Evolutionary conservation across 371 early-diverging fungal species (phyloP).

Genomic region (Thermomucor indicae-seudaticae): DNA sequence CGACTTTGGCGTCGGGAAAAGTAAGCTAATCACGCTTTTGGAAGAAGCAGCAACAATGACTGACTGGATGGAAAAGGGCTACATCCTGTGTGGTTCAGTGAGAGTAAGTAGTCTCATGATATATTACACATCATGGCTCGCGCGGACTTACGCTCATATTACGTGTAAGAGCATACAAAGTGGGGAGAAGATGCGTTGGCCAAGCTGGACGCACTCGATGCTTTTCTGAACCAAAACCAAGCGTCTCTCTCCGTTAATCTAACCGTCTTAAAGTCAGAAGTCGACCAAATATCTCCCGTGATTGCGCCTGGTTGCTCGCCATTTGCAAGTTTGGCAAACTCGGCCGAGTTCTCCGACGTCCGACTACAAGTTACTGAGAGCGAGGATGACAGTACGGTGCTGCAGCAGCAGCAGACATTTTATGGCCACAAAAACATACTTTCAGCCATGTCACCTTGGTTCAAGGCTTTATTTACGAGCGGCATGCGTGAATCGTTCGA

Average conservation of each 20-base stretch:
- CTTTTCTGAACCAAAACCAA: constrained; percentile 41
- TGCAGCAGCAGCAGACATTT: constrained; percentile 24
- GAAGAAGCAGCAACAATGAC: neutral
- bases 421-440: constrained; percentile 52
- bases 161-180: constrained; percentile 39
- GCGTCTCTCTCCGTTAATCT: constrained; percentile 48
- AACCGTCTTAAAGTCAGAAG: constrained; percentile 46
- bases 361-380: constrained; percentile 40
- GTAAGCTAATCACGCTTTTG: constrained; percentile 1
- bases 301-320: constrained; percentile 19
- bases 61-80: constrained; percentile 7
- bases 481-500: constrained; percentile 60
- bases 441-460: constrained; percentile 50
- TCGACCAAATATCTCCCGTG: constrained; percentile 20
- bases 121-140: no score
- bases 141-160: constrained; percentile 1
- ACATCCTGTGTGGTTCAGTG: constrained; percentile 47
- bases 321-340: constrained; percentile 43
- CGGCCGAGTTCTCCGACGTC: constrained; percentile 52
- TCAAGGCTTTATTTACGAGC: constrained; percentile 53
- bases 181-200: constrained; percentile 57
- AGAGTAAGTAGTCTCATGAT: constrained; percentile 27
- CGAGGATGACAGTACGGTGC: constrained; percentile 6
- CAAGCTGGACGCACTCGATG: constrained; percentile 29
- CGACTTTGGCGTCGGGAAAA: constrained; percentile 38